Evolutionary conservation across 2,329 filamentous ascomycete species (phyloP), one percentile per base, ranked within the genome.

Genomic region (Botrytis elliptica): DNA sequence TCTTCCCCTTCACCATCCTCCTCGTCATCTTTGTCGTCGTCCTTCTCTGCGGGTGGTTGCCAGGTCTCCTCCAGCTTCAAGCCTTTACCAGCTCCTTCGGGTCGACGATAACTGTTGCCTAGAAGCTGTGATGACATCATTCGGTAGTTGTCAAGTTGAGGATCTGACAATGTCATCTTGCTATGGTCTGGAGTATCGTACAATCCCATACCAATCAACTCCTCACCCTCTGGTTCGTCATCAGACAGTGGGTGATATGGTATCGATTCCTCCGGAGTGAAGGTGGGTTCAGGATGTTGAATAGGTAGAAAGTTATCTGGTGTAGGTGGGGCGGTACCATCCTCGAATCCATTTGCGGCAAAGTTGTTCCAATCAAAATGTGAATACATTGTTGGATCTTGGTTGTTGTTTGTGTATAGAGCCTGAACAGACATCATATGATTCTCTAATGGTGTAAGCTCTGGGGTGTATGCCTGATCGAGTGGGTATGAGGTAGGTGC

Each of bases 41-140:
- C 88, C 40, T 87, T 84, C 3, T 84, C 83, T 16, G 85, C 86
- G 0, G 90, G 91, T 29, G 87, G 92, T 81, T 89, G 91, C 92
- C 87, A 95, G 0, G 92, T 92, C 81, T 95, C 92, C 82, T 95
- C 93, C 5, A 96, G 84, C 81, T 94, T 95, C 77, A 95, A 84
- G 0, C 93, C 92, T 81, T 93, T 93, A 73, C 92, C 92, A 29
- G 84, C 85, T 4, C 87, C 84, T 76, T 86, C 85, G 0, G 82
- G 77, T 10, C 80, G 80, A 60, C 84, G 83, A 77, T 85, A 86
- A 2, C 84, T 81, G 12, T 87, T 83, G 38, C 87, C 87, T 65
- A 90, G 82, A 29, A 92, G 81, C 40, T 86, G 85, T 52, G 85
- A 86, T 73, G 88, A 87, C 8, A 77, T 72, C 6, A 85, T 85